Evolutionary conservation across 2,329 filamentous ascomycete species (phyloP).

Genomic region (Juglanconis sp.): DNA sequence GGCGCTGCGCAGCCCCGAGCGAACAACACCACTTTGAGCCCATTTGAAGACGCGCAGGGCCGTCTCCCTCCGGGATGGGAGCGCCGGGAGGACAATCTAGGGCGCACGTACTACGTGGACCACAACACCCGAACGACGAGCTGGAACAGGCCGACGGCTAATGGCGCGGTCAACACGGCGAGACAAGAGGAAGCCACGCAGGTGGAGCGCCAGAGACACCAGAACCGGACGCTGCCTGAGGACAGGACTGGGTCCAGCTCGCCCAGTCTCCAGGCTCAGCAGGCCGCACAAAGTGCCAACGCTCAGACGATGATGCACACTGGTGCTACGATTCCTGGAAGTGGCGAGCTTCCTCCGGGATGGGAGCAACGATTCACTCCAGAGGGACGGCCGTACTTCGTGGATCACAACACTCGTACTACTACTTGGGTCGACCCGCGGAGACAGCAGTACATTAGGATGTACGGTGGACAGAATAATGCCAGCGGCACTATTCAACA

Average conservation of each 20-base stretch:
- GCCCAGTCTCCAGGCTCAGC: conserved; percentile 65
- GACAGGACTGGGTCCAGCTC: conserved; percentile 93
- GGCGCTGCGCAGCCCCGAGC: conserved; percentile 38
- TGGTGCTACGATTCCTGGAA: conserved; percentile 88
- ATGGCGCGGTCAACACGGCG: conserved; percentile 72
- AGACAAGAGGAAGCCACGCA: conserved; percentile 87
- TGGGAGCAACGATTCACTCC: conserved; percentile 97
- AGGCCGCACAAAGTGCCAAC: conserved; percentile 41
- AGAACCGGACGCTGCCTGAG: conserved; percentile 92
- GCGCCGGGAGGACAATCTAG: conserved; percentile 88
- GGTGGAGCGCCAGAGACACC: conserved; percentile 87
- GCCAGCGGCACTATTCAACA: conserved; percentile 88
- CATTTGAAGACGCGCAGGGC: conserved; percentile 95
- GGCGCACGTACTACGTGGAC: conserved; percentile 96
- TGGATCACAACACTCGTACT: conserved; percentile 96
- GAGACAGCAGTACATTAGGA: conserved; percentile 95
- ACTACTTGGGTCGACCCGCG: conserved; percentile 98
- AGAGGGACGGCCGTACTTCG: conserved; percentile 92
- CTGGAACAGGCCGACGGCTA: conserved; percentile 85
- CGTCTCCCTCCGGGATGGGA: conserved; percentile 93
- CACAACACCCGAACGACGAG: conserved; percentile 96
- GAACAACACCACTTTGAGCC: conserved; percentile 64
- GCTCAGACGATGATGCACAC: conserved; percentile 89
- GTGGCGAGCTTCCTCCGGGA: conserved; percentile 87
- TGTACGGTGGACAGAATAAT: conserved; percentile 88